A percentile compares a stretch with the other conserved stretches of the same genome.
phyloP scores from a whole-genome alignment of 179 eudicot genomes.

The Spinacia oleracea region DNA sequence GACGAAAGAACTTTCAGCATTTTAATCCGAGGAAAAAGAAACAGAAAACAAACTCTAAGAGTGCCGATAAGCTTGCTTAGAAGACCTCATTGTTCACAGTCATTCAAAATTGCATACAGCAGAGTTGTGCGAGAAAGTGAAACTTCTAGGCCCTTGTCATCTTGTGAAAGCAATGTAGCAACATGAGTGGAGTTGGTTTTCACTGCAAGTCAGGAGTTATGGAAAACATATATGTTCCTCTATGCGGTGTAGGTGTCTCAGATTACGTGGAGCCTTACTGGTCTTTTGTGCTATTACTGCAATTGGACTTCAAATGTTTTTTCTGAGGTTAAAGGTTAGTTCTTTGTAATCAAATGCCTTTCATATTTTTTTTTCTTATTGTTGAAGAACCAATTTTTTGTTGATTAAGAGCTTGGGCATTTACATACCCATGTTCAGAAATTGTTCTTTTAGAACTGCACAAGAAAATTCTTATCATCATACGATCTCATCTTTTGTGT shows the following conservation, averaged over 20 bases:
- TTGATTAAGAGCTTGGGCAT: neutral
- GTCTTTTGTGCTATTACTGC: constrained; percentile 21
- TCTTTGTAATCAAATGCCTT: constrained; percentile 3
- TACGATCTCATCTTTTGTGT: neutral
- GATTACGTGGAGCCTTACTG: constrained; percentile 9
- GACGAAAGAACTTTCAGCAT: constrained; percentile 70
- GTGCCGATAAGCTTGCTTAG: constrained; percentile 88
- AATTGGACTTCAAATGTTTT: constrained; percentile 4
- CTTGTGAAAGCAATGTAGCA: constrained; percentile 40
- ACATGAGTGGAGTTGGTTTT: constrained; percentile 23
- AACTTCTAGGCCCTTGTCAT: constrained; percentile 50
- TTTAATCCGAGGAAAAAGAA: constrained; percentile 79
- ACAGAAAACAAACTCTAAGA: constrained; percentile 82
- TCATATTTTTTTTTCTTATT: constrained; percentile 6
- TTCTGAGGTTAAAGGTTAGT: constrained; percentile 44
- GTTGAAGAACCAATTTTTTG: neutral
- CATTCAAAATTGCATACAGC: constrained; percentile 75
- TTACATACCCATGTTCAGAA: neutral
- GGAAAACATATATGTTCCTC: constrained; percentile 12
- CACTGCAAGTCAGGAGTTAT: constrained; percentile 2
- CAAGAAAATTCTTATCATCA: neutral
- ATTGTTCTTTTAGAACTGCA: neutral
- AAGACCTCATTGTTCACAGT: constrained; percentile 80
- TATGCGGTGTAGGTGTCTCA: constrained; percentile 16
- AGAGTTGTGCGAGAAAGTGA: constrained; percentile 85